phyloP scores from a whole-genome alignment of 495 filamentous ascomycete genomes.

The Pseudotulostoma volvatum region DNA sequence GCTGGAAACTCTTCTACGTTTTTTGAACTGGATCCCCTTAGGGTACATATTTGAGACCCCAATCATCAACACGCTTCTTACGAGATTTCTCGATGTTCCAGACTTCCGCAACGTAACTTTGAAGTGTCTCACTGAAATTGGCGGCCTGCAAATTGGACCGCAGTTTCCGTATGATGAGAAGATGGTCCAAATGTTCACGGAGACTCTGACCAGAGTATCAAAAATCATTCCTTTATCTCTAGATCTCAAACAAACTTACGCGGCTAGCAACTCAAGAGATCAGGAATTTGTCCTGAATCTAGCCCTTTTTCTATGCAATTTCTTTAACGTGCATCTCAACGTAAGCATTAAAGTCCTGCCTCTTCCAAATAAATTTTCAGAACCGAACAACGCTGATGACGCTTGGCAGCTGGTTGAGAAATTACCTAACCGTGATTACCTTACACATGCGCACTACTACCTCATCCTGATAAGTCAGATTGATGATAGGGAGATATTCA shows the following conservation, averaged over 20 bases:
- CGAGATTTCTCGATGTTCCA: slow-evolving; percentile 72
- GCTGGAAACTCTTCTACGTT: slow-evolving; percentile 82
- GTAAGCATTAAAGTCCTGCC: slow-evolving; percentile 34
- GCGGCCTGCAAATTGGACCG: slow-evolving; percentile 64
- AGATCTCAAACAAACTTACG: slow-evolving; percentile 79
- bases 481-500: slow-evolving; percentile 97
- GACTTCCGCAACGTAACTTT: slow-evolving; percentile 94
- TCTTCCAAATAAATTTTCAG: too few species aligned
- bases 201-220: slow-evolving; percentile 74
- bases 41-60: slow-evolving; percentile 97
- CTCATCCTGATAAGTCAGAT: slow-evolving; percentile 96
- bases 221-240: slow-evolving; percentile 79
- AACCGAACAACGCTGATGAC: too few species aligned
- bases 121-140: slow-evolving; percentile 95
- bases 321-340: slow-evolving; percentile 79
- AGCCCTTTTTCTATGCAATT: slow-evolving; percentile 88
- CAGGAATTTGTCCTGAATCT: slow-evolving; percentile 97
- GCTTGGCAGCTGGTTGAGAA: slow-evolving; percentile 70
- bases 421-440: slow-evolving; percentile 82
- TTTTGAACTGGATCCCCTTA: slow-evolving; percentile 96
- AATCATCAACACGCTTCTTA: slow-evolving; percentile 85
- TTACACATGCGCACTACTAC: slow-evolving; percentile 93
- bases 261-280: slow-evolving; percentile 75
- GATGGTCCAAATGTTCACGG: slow-evolving; percentile 92
- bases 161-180: slow-evolving; percentile 81